Base-by-base conservation (phyloP, 2,329 filamentous ascomycete genomes). In the Ophiocordyceps camponoti-rufipedis region DNA sequence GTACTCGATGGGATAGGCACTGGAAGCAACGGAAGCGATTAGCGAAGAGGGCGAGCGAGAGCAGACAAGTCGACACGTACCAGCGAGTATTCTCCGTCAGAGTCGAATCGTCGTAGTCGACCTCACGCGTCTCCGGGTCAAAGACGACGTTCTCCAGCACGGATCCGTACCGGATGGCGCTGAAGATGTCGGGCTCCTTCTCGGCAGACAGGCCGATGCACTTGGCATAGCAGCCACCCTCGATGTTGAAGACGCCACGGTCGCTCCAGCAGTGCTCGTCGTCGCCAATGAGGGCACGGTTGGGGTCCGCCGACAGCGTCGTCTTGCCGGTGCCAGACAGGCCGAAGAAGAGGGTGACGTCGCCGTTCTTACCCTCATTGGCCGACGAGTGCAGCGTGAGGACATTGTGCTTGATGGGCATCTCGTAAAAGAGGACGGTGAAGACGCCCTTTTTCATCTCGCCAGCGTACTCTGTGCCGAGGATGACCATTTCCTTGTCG, bases 241-340 rank as follows among this genome's bases (percentile, higher is more conserved):
- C 91, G 48, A 98, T 98, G 78, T 98, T 98, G 82, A 98, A 98
- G 62, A 98, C 80, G 64, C 91, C 91, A 48, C 68, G 78, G 63
- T 98, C 91, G 56, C 81, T 88, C 91, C 91, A 98, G 82, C 91
- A 96, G 78, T 98, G 91, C 81, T 98, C 91, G 62, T 98, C 91
- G 58, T 98, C 91, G 62, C 91, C 91, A 57, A 98, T 98, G 59
- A 98, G 71, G 53, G 85, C 80, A 62, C 91, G 88, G 74, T 95
- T 93, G 57, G 88, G 87, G 66, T 98, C 91, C 49, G 91, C 91
- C 50, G 91, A 96, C 50, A 98, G 74, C 3, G 91, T 98, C 44
- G 91, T 98, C 82, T 98, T 98, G 69, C 91, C 91, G 46, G 91
- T 98, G 53, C 91, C 91, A 16, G 91, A 98, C 45, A 98, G 80